Evolutionary conservation across 2,329 filamentous ascomycete genomes (phyloP), one percentile per base, ranked within the genome.

Genomic region (Blastomyces emzantsi): DNA sequence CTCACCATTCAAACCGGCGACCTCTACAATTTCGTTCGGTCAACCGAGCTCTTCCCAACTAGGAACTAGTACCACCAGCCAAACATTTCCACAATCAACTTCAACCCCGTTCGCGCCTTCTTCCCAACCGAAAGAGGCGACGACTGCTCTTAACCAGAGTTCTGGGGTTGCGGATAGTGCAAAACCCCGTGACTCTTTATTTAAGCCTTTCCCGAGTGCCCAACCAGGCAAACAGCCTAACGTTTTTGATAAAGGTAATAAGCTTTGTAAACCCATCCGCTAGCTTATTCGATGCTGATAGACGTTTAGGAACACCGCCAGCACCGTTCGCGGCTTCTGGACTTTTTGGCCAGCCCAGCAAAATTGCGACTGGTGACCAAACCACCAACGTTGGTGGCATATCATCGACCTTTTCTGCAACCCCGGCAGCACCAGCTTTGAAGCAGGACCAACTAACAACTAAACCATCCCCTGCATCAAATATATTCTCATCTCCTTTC

Each of bases 211-310:
- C 39, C 39, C 61, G 33, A 45, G 61, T 45, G 13, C 30, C 7
- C 61, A 55, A 39, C 9, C 19, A 33, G 61, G n/a, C 17, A 56
- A 33, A 19, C 61, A 62, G 51, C 61, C 39, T 41, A 49, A 55
- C 15, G 39, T 60, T 8, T 63, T 63, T 47, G 62, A 54, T 25
- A 41, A 63, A 60, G 55, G 62, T 63, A 59, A 39, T n/a, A 15
- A 25, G 19, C 52, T 19, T 19, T 55, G n/a, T n/a, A n/a, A 28
- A 8, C 19, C 30, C 52, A 6, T 33, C 7, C n/a, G 15, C 1
- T 61, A 3, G 19, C 6, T 19, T 60, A 49, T 39, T 7, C 9
- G 22, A 58, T 58, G 39, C 25, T 60, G 1, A 60, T 33, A 49
- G 7, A 60, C 28, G 4, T 47, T 45, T 41, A 57, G 55, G 33